phyloP scores from a whole-genome alignment of 1,284 basidiomycete species.

The Malassezia slooffiae region DNA sequence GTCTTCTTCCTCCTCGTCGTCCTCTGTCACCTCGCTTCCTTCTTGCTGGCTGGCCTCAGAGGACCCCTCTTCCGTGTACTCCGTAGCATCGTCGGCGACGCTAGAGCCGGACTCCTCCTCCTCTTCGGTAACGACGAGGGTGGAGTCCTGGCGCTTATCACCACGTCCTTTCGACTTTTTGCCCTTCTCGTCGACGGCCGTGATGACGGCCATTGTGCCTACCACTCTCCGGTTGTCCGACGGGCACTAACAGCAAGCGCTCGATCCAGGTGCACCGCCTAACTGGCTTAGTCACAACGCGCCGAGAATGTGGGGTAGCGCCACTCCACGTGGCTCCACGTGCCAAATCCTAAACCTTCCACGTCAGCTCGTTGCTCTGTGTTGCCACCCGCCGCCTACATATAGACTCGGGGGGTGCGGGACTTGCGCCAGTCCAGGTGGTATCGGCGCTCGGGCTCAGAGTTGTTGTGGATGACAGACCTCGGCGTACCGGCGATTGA shows the following conservation, averaged over 20 bases:
- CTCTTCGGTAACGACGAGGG: slow-evolving; percentile 10
- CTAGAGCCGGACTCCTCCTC: slow-evolving; percentile 2
- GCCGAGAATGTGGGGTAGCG: background rate
- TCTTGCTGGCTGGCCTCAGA: slow-evolving; percentile 7
- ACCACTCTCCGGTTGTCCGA: too few relatives aligned
- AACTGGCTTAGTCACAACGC: background rate
- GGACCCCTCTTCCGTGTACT: slow-evolving; percentile 10
- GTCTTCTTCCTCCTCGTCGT: background rate
- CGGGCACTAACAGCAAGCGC: too few relatives aligned
- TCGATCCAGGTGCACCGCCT: too few relatives aligned
- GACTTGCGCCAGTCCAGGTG: background rate
- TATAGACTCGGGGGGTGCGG: slow-evolving; percentile 2
- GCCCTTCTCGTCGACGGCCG: too few relatives aligned
- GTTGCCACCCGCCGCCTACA: background rate
- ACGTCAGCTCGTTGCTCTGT: background rate
- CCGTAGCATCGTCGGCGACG: background rate
- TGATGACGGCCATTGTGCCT: too few relatives aligned
- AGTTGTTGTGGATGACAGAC: background rate
- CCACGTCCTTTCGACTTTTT: too few relatives aligned
- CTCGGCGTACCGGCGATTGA: slow-evolving; percentile 4
- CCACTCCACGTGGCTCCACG: slow-evolving; percentile 8
- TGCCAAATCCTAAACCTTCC: background rate
- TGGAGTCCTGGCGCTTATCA: too few relatives aligned
- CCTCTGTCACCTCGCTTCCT: background rate
- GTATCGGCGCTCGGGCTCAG: background rate